Percentiles rank a stretch among this genome's conserved stretches.
These are phyloP conservation scores for Hansenula anomala DNA, from an alignment of 1,139 yeast species.

Conservation along the genomic window DNA sequence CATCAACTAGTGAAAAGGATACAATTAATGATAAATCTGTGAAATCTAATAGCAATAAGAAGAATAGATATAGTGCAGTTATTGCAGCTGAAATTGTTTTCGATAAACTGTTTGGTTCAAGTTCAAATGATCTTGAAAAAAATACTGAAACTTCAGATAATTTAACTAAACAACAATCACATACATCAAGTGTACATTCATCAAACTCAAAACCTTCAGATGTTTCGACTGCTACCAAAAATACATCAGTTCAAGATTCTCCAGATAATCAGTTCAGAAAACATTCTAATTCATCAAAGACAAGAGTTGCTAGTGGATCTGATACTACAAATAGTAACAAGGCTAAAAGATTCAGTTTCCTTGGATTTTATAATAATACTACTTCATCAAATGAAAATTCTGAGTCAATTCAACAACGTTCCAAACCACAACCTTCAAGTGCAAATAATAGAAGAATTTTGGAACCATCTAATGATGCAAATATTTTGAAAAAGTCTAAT, in stretches of 20 bases:
- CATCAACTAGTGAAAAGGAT: neutral
- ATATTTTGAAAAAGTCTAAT: conserved; percentile 9
- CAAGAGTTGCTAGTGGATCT: neutral
- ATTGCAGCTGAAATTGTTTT: conserved; percentile 23
- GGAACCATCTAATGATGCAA: conserved; percentile 21
- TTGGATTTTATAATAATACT: conserved; percentile 17
- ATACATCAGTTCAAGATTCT: conserved; percentile 10
- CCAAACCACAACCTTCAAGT: conserved; percentile 4
- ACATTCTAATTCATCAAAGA: conserved; percentile 8
- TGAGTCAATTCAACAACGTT: neutral
- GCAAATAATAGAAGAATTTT: conserved; percentile 12
- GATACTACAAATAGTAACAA: conserved; percentile 7
- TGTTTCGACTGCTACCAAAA: conserved; percentile 11
- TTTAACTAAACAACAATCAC: conserved; percentile 2
- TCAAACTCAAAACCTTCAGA: conserved; percentile 10
- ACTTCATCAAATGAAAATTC: conserved; percentile 3
- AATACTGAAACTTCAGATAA: neutral
- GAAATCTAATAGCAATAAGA: conserved; percentile 1
- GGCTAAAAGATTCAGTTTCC: conserved; percentile 26
- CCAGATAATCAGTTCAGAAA: conserved; percentile 10
- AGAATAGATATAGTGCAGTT: conserved; percentile 22
- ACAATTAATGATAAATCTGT: conserved; percentile 6
- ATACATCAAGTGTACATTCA: conserved; percentile 11
- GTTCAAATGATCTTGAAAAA: neutral
- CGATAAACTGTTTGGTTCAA: conserved; percentile 20